Conservation (phyloP, 2,329 filamentous ascomycete species). For the Epichloe coenophiala region DNA sequence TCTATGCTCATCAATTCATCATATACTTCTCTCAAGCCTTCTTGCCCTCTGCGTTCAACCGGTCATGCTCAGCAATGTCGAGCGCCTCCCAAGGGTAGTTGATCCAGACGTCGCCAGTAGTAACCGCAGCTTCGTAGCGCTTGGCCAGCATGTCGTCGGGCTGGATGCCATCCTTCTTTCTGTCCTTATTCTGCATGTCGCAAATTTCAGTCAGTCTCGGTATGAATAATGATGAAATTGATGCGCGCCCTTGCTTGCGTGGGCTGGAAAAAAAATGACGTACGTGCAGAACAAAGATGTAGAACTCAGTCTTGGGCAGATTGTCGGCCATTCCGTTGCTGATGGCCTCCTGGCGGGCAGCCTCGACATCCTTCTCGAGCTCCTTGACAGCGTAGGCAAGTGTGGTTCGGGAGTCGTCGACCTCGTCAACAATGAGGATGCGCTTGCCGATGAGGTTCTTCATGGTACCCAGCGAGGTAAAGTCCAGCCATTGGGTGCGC, state of each 20-base stretch:
- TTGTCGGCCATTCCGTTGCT: constrained; percentile 57
- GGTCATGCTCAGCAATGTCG: constrained; percentile 88
- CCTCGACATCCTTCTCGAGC: constrained; percentile 85
- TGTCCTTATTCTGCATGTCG: constrained; percentile 76
- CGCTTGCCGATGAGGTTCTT: constrained; percentile 81
- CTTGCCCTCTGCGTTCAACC: constrained; percentile 38
- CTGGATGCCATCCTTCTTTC: constrained; percentile 80
- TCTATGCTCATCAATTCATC: neutral
- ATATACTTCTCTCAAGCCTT: constrained; percentile 3
- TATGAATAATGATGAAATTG: neutral
- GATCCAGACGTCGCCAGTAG: constrained; percentile 92
- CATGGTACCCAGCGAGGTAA: constrained; percentile 75
- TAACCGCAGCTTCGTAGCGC: constrained; percentile 74
- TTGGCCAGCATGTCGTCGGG: constrained; percentile 64
- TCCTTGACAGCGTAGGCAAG: constrained; percentile 89
- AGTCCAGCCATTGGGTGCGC: constrained; percentile 94
- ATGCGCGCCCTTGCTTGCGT: neutral
- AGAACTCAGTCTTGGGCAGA: constrained; percentile 64
- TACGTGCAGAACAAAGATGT: constrained; percentile 90
- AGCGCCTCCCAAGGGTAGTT: constrained; percentile 97
- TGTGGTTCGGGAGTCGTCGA: constrained; percentile 88
- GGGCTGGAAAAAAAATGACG: constrained; percentile 21
- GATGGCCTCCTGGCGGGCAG: constrained; percentile 56
- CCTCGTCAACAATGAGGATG: constrained; percentile 86
- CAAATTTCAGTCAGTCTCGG: neutral